Evolutionary conservation across 2,329 filamentous ascomycete genomes (phyloP).

Genomic region (Amauroascus verrucosus): DNA sequence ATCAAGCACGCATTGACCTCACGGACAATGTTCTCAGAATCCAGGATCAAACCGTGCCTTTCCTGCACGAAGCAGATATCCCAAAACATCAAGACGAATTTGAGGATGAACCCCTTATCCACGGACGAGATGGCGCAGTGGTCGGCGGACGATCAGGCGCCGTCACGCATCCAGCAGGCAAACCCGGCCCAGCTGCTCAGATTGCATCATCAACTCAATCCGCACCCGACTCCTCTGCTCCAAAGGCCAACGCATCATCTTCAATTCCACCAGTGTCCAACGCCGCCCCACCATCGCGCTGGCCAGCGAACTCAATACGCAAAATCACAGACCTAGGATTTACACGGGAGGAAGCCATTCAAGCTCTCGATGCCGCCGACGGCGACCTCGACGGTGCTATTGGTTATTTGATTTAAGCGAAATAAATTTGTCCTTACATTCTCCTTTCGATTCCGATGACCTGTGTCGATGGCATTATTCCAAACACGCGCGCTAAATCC

Average conservation of each 20-base stretch:
- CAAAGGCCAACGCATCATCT: background rate
- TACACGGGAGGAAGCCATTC: constrained; percentile 61
- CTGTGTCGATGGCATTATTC: too few relatives aligned
- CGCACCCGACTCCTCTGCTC: background rate
- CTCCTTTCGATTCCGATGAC: too few relatives aligned
- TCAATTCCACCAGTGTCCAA: background rate
- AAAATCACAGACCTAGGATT: constrained; percentile 71
- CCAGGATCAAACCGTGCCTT: constrained; percentile 75
- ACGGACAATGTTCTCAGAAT: constrained; percentile 76
- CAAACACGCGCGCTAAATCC: too few relatives aligned
- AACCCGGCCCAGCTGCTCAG: constrained; percentile 10
- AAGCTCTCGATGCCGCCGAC: constrained; percentile 68
- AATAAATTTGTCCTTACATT: background rate
- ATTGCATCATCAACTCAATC: background rate
- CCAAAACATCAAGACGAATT: constrained; percentile 64
- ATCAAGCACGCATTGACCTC: constrained; percentile 87
- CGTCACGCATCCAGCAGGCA: constrained; percentile 31
- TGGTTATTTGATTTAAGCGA: constrained; percentile 54
- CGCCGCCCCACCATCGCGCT: constrained; percentile 19
- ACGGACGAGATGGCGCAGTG: constrained; percentile 77
- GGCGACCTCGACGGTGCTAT: constrained; percentile 87
- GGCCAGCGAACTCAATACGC: constrained; percentile 57
- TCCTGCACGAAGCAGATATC: constrained; percentile 86
- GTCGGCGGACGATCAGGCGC: constrained; percentile 78
- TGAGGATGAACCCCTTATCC: constrained; percentile 69